Evolutionary conservation across 1,284 basidiomycete species (phyloP).

Genomic region (Kwoniella shivajii): DNA sequence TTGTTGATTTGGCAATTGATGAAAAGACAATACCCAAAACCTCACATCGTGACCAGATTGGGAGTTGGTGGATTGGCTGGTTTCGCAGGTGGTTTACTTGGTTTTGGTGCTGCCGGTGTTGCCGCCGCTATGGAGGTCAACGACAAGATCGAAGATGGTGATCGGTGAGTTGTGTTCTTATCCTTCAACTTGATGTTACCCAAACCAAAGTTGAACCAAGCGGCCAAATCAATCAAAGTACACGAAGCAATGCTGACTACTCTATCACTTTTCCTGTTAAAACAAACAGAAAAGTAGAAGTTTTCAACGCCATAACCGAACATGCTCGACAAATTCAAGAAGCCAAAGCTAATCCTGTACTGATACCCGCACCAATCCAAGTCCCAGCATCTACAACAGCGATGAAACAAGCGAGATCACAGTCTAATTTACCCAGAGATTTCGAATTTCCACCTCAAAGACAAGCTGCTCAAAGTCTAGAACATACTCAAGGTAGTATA

Average conservation of each 20-base stretch:
- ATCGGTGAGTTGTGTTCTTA: slow-evolving; percentile 13
- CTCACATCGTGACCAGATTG: slow-evolving; percentile 13
- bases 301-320: slow-evolving; percentile 22
- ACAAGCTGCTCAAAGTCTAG: slow-evolving; percentile 1
- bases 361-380: slow-evolving; percentile 7
- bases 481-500: slow-evolving; percentile 1
- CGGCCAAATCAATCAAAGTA: not conserved
- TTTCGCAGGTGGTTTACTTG: slow-evolving; percentile 20
- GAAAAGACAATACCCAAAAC: slow-evolving; percentile 20
- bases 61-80: slow-evolving; percentile 14
- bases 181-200: not conserved
- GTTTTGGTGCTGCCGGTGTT: slow-evolving; percentile 21
- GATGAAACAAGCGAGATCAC: slow-evolving; percentile 11
- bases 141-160: slow-evolving; percentile 23
- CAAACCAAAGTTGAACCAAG: not conserved
- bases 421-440: slow-evolving; percentile 16
- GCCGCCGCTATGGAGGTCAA: slow-evolving; percentile 27
- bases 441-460: slow-evolving; percentile 20
- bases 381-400: slow-evolving; percentile 9
- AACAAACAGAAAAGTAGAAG: slow-evolving; percentile 18
- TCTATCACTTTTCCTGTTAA: not conserved
- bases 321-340: slow-evolving; percentile 18
- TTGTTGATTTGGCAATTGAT: slow-evolving; percentile 19
- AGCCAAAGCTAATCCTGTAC: slow-evolving; percentile 5
- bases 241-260: too few relatives aligned